Evolutionary conservation across 148 eudicot genomes (phyloP).

Genomic region (Chenopodium formosanum): DNA sequence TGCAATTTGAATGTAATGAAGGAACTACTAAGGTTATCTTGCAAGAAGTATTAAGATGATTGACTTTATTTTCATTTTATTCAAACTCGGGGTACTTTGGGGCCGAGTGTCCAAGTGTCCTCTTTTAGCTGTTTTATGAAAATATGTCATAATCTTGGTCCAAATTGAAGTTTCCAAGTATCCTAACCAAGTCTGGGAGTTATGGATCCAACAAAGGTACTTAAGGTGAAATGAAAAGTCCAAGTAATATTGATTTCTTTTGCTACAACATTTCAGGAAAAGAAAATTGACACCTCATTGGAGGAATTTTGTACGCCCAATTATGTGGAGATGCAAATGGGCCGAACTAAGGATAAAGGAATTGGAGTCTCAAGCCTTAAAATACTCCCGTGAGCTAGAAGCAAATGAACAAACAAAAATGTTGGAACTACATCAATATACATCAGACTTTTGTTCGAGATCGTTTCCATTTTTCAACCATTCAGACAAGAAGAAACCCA

Average conservation of each 20-base stretch:
- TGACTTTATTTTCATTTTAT: neutral
- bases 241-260: neutral
- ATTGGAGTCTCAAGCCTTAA: conserved; percentile 64
- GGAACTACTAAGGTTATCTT: neutral
- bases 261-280: conserved; percentile 52
- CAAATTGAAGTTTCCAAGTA: no score
- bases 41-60: neutral
- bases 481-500: conserved; percentile 40
- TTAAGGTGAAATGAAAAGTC: no score
- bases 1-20: no score
- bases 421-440: conserved; percentile 39
- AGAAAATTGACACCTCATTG: conserved; percentile 73
- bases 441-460: conserved; percentile 52
- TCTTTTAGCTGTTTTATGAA: no score
- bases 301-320: conserved; percentile 85
- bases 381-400: conserved; percentile 54
- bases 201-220: no score
- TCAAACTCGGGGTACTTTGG: no score
- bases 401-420: conserved; percentile 48
- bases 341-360: conserved; percentile 79
- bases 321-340: conserved; percentile 99
- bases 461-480: conserved; percentile 47
- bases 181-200: no score
- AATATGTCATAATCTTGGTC: no score
- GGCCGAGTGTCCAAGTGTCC: no score